Evolutionary conservation across 2,329 filamentous ascomycete genomes (phyloP).

Genomic region (Colletotrichum coccodes): DNA sequence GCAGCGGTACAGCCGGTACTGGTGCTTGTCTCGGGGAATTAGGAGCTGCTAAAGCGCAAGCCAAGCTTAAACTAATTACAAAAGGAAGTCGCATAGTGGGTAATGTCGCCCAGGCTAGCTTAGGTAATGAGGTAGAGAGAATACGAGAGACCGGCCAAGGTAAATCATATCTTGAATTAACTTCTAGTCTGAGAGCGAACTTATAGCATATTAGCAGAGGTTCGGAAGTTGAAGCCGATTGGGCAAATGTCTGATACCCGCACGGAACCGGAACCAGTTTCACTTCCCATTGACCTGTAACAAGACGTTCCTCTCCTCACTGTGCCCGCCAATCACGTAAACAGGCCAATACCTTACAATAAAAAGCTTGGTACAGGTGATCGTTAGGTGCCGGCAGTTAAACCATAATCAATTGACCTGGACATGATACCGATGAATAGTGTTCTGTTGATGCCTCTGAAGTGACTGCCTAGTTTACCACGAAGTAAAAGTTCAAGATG

Average conservation of each 20-base stretch:
- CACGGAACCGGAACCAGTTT: slow-evolving; percentile 25
- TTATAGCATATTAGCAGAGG: background rate
- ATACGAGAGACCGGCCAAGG: background rate
- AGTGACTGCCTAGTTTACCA: no score
- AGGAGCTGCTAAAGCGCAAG: background rate
- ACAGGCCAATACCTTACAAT: background rate
- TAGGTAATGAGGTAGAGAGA: no score
- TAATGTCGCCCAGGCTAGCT: background rate
- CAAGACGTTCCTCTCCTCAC: background rate
- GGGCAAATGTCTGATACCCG: slow-evolving; percentile 23
- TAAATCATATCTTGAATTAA: background rate
- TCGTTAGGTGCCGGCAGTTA: background rate
- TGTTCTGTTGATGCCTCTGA: no score
- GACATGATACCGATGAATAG: no score
- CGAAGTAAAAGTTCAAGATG: no score
- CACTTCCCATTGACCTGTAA: slow-evolving; percentile 5
- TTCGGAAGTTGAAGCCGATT: background rate
- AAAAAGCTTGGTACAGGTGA: background rate
- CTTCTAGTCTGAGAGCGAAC: background rate
- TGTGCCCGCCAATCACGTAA: background rate
- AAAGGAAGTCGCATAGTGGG: background rate
- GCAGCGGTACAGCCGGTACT: slow-evolving; percentile 10
- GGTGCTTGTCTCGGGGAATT: slow-evolving; percentile 8
- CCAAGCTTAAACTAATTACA: background rate
- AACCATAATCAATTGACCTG: background rate